A percentile compares a stretch with the other conserved stretches of the same genome.
Conservation (phyloP, 208 protist genomes). For the Histomonas meleagridis region DNA sequence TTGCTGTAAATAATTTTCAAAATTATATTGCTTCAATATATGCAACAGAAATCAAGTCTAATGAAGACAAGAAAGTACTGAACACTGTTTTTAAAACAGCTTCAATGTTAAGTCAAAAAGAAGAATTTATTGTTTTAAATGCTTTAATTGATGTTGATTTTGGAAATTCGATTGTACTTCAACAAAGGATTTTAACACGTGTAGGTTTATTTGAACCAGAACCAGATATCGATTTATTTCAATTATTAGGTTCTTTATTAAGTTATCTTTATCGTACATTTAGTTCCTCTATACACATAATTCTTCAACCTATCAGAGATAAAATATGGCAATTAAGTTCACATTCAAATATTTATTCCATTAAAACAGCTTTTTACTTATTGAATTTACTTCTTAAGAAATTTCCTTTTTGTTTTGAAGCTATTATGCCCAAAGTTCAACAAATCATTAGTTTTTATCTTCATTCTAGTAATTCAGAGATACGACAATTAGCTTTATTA, state of each 20-base stretch:
- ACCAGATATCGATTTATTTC: background rate
- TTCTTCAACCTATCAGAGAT: background rate
- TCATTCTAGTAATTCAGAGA: background rate
- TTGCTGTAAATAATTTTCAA: background rate
- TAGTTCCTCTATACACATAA: background rate
- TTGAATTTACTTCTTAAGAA: background rate
- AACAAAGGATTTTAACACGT: background rate
- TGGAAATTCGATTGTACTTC: background rate
- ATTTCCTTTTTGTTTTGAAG: background rate
- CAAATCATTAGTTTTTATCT: background rate
- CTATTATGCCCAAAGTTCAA: background rate
- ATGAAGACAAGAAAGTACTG: background rate
- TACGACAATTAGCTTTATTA: background rate
- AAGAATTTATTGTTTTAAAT: background rate
- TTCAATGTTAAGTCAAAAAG: background rate
- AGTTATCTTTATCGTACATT: background rate
- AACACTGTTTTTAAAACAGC: background rate
- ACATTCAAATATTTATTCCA: background rate
- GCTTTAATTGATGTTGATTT: constrained; percentile 2
- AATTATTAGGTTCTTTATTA: background rate
- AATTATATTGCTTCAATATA: background rate
- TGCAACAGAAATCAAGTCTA: background rate
- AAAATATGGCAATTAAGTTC: background rate
- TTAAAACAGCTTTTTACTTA: background rate
- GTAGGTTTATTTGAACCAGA: background rate